Evolutionary conservation across 78 protist species (phyloP).

Genomic region (Speleostelium caveatum): DNA sequence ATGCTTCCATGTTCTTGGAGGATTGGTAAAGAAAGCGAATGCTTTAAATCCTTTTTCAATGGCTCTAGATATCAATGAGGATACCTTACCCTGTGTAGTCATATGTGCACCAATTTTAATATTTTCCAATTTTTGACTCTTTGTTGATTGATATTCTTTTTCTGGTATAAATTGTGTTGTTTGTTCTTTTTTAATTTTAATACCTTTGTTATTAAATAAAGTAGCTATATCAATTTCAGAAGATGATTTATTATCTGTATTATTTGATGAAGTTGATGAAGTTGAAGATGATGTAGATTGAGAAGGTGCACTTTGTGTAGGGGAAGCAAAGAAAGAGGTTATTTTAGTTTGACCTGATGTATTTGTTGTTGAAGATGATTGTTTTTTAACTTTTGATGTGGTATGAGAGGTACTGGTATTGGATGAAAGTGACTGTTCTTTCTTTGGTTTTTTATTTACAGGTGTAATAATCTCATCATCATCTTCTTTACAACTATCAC

Average conservation of each 20-base stretch:
- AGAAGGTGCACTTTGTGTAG: neutral
- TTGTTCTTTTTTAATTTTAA: neutral
- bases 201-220: neutral
- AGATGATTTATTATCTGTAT: neutral
- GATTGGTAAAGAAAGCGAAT: conserved; percentile 32
- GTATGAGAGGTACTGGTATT: neutral
- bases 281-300: neutral
- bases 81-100: neutral
- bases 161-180: neutral
- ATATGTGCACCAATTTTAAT: conserved; percentile 45
- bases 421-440: neutral
- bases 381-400: neutral
- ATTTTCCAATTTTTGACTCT: conserved; percentile 17
- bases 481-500: conserved; percentile 28
- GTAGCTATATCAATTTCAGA: neutral
- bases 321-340: neutral
- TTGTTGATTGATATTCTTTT: neutral
- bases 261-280: neutral
- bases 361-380: neutral
- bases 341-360: neutral
- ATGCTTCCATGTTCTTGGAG: conserved; percentile 51
- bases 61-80: conserved; percentile 6
- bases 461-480: conserved; percentile 1
- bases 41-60: conserved; percentile 16
- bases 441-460: neutral